Base-by-base conservation (phyloP, 345 rosid genomes). In the Gossypium arboreum region DNA sequence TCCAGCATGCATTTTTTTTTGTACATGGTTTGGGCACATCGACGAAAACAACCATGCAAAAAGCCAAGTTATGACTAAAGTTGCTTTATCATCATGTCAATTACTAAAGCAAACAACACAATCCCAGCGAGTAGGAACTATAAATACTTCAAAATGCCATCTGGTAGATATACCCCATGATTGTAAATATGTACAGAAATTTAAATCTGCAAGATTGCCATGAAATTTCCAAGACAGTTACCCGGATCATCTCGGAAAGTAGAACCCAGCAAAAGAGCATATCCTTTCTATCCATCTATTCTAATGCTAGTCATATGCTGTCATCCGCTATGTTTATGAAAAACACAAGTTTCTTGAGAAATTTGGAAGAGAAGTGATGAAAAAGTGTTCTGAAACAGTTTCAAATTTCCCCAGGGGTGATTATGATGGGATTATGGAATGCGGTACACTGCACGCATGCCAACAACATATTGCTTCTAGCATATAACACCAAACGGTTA, bases 401-500 rank as follows among this genome's bases (percentile, higher is more conserved):
- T 34, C 52, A 51, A 20, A 47, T 59, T 77, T 56, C 73, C 73
- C 79, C 12, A 71, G n/a, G 54, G 45, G 11, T 64, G 71, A 71
- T 72, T 65, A 65, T 2, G 44, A 51, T 73, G 52, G 66, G 73
- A 78, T 66, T 10, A 29, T 2, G 55, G 12, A 73, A 59, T 41
- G 48, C 20, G 66, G 45, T 43, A 73, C 52, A 68, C 27, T 3
- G 25, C 75, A 25, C 43, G 55, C 72, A 52, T 12, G 47, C 73
- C 17, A 60, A 77, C 66, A 64, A 50, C 51, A 72, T 71, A 54
- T 66, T 18, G 50, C 48, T 65, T 50, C 20, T 58, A 55, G 56
- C 61, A n/a, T 54, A 54, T 62, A 57, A 70, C 72, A 24, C 83
- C 72, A 12, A 61, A 48, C 61, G 7, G 62, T 24, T 77, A 69